These are phyloP conservation scores for Thielaviopsis euricoi DNA, from an alignment of 2,329 filamentous ascomycete species.

Conservation along the genomic window DNA sequence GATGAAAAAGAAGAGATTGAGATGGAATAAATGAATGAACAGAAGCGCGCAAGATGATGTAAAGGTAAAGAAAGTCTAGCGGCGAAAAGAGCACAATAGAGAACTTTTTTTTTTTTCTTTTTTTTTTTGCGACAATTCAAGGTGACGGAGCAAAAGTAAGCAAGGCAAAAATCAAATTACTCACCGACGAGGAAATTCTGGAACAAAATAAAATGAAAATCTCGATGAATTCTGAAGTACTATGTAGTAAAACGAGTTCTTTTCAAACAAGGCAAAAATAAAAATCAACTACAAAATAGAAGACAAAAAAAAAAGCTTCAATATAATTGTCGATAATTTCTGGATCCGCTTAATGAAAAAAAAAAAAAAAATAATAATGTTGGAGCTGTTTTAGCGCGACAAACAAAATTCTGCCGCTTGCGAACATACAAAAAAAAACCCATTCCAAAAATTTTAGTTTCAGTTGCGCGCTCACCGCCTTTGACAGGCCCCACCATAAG, in stretches of 20 bases:
- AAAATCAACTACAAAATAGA: not conserved
- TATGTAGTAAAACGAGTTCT: not conserved
- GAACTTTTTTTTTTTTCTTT: constrained; percentile 1
- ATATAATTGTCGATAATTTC: not conserved
- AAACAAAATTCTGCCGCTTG: constrained; percentile 9
- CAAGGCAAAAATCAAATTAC: not conserved
- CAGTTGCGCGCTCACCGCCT: constrained; percentile 11
- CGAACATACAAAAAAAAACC: constrained; percentile 6
- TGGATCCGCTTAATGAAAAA: not conserved
- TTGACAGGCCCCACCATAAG: constrained; percentile 5
- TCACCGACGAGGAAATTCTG: not conserved
- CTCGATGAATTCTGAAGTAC: not conserved
- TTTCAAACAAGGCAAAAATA: not conserved
- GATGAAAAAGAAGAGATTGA: not conserved
- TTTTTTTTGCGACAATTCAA: constrained; percentile 9
- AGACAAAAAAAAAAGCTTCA: not conserved
- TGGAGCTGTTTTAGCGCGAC: constrained; percentile 6
- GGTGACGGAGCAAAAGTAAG: constrained; percentile 10
- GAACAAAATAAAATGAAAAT: not conserved
- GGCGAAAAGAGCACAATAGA: not conserved
- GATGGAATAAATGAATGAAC: no score
- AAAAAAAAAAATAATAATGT: not conserved
- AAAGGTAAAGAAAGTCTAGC: not conserved
- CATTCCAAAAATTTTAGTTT: constrained; percentile 12
- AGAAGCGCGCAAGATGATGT: not conserved